Conservation (phyloP, 805 yeast genomes). For the Sugiyamaella mastotermitis region DNA sequence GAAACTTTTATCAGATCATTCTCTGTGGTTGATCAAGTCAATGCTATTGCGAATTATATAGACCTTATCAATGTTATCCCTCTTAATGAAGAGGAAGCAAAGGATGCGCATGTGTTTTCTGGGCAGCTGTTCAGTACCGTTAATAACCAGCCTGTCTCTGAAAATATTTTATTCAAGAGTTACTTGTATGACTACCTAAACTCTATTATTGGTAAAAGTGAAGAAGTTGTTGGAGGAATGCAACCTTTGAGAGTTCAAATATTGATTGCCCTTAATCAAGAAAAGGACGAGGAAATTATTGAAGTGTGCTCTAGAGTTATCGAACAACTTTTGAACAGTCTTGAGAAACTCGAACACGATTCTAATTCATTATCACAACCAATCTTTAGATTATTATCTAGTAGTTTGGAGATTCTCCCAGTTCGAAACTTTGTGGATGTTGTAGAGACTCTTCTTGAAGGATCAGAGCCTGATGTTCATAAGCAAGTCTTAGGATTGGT, state of each 20-base stretch:
- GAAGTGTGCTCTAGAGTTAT: conserved; percentile 11
- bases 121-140: conserved; percentile 7
- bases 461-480: conserved; percentile 44
- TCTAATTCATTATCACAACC: conserved; percentile 20
- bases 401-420: conserved; percentile 66
- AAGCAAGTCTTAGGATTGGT: conserved; percentile 59
- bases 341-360: background rate
- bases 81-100: conserved; percentile 32
- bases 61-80: conserved; percentile 20
- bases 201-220: conserved; percentile 37
- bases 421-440: conserved; percentile 65
- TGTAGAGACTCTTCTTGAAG: conserved; percentile 37
- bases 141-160: conserved; percentile 26
- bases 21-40: conserved; percentile 50
- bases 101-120: conserved; percentile 18
- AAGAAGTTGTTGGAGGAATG: conserved; percentile 34
- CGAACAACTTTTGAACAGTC: conserved; percentile 7
- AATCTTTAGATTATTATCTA: conserved; percentile 53
- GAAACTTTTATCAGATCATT: conserved; percentile 65
- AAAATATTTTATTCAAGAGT: conserved; percentile 43
- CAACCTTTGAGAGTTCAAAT: conserved; percentile 51
- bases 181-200: conserved; percentile 54
- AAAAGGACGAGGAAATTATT: conserved; percentile 3
- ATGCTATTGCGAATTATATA: conserved; percentile 25
- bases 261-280: conserved; percentile 29